Evolutionary conservation across 805 yeast genomes (phyloP).

Genomic region (Kregervanrija delftensis): DNA sequence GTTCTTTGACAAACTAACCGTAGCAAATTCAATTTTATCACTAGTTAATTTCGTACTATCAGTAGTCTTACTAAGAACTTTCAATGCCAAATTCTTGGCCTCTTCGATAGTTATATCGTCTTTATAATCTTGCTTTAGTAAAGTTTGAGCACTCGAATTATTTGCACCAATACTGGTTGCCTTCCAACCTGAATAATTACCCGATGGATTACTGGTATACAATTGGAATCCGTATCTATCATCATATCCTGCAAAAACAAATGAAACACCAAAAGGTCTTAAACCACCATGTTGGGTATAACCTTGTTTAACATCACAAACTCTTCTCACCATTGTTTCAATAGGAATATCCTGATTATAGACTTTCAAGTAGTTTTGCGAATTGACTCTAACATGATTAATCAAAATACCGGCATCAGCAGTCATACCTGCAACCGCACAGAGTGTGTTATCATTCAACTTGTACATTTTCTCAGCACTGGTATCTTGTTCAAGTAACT

Average conservation of each 20-base stretch:
- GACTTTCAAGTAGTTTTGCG: constrained; percentile 78
- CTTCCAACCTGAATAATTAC: constrained; percentile 97
- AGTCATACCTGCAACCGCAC: constrained; percentile 97
- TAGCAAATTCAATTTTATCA: constrained; percentile 91
- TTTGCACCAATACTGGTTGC: constrained; percentile 97
- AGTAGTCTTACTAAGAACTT: constrained; percentile 89
- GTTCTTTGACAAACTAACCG: constrained; percentile 44
- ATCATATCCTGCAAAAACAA: constrained; percentile 93
- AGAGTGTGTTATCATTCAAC: constrained; percentile 59
- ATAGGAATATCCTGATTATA: constrained; percentile 94
- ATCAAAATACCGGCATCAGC: constrained; percentile 93
- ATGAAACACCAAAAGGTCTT: constrained; percentile 97
- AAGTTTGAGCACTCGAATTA: constrained; percentile 91
- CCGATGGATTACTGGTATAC: constrained; percentile 94
- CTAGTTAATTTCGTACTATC: constrained; percentile 79
- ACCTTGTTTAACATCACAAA: constrained; percentile 94
- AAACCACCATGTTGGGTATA: constrained; percentile 98
- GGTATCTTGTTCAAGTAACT: constrained; percentile 88
- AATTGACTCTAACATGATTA: constrained; percentile 75
- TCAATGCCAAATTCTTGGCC: constrained; percentile 82
- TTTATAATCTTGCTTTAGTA: constrained; percentile 90
- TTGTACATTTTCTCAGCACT: constrained; percentile 88
- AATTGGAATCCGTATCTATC: constrained; percentile 85
- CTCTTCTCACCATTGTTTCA: constrained; percentile 76
- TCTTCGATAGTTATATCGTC: constrained; percentile 67